Evolutionary conservation across 169 alveolate genomes (phyloP), one percentile per base, ranked within the genome.

Genomic region (Plasmodium vivax): DNA sequence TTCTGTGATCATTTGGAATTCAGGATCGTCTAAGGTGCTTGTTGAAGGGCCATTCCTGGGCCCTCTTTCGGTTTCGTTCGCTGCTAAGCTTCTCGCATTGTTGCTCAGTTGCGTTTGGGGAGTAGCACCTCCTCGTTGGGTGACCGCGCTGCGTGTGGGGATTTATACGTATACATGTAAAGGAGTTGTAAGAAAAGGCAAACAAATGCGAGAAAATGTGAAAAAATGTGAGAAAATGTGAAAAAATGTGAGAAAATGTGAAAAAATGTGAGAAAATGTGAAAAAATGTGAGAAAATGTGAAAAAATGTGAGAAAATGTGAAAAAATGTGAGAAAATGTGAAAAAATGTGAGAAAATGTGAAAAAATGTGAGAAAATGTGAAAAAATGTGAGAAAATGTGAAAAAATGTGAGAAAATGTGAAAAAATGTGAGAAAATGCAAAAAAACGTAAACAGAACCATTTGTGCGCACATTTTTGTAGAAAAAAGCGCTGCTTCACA

Each of bases 1-100:
- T 56, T 83, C 68, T 83, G 62, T 27, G 9, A 83, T 56, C 23
- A 58, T 16, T 27, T 83, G 62, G 62, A 83, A 83, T 14, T 51
- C 92, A 10, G 10, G 7, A 3, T 83, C 68, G n/a, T 62, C 62
- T 58, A 27, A 83, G 10, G 6, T 14, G 51, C 19, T 32, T 30
- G 10, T 12, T 19, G 36, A 12, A 32, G 6, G 12, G 3, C 56
- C 12, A 38, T 10, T 7, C 41, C 71, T 36, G 27, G 85, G 58
- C 27, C 23, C 16, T 8, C 36, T 68, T 10, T 23, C 77, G 14
- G 12, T 68, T 68, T 10, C 27, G n/a, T 10, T 30, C 77, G 27
- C 6, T 68, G 77, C 77, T n/a, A 68, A 68, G 38, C 32, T 68
- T 23, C 77, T 19, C 2, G 43, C 77, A 68, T 68, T 19, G 77